phyloP scores from a whole-genome alignment of 2,329 filamentous ascomycete genomes.

The Fusarium decemcellulare region DNA sequence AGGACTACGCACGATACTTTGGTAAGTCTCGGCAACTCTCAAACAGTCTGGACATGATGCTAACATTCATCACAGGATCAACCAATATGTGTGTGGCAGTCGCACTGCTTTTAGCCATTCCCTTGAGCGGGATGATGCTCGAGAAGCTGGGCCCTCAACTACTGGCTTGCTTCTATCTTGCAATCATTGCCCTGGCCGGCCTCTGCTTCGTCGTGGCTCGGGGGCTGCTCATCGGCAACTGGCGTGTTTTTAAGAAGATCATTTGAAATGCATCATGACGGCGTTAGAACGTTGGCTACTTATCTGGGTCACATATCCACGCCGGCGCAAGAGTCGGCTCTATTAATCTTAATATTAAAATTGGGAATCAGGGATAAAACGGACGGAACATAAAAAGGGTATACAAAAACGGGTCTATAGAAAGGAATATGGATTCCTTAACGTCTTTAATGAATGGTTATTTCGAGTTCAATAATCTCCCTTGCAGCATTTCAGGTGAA shows the following conservation, averaged over 20 bases:
- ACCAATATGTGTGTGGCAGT: constrained; percentile 61
- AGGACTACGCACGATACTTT: constrained; percentile 61
- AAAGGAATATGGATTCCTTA: too few species aligned
- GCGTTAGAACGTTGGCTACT: too few species aligned
- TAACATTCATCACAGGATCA: constrained; percentile 52
- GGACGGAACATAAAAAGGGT: too few species aligned
- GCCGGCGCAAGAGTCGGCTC: too few species aligned
- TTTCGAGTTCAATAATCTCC: too few species aligned
- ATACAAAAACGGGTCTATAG: too few species aligned
- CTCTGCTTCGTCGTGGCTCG: constrained; percentile 43
- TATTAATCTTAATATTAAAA: too few species aligned
- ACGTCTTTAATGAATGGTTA: too few species aligned
- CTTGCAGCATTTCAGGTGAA: too few species aligned
- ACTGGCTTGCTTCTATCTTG: constrained; percentile 61
- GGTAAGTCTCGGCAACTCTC: constrained; percentile 18
- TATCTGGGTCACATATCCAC: too few species aligned
- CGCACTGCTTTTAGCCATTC: constrained; percentile 59
- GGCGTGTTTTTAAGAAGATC: constrained; percentile 11
- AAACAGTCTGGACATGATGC: constrained; percentile 30
- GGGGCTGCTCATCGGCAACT: constrained; percentile 17
- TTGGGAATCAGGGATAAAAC: too few species aligned
- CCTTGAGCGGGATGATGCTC: constrained; percentile 60
- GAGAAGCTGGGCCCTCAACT: constrained; percentile 57
- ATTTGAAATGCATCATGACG: constrained; percentile 1
- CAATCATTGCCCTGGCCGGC: constrained; percentile 53